Conservation (phyloP, 225 moss, liverwort and hornwort genomes). For the Antitrichia curtipendula region DNA sequence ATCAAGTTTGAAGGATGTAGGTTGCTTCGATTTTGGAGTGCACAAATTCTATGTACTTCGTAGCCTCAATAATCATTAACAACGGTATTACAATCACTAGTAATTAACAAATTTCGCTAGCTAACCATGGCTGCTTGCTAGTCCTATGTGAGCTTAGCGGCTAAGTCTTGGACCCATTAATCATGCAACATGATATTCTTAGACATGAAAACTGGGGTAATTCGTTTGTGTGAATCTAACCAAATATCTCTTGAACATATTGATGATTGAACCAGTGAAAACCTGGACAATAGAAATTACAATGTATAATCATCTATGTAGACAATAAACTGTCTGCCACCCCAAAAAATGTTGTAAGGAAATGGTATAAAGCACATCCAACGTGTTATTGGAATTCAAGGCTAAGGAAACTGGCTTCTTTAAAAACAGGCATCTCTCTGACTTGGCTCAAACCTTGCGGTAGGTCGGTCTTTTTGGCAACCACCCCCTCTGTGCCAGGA, state of each 20-base stretch:
- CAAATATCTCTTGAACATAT: background rate
- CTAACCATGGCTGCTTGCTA: too few relatives aligned
- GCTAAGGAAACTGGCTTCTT: conserved; percentile 49
- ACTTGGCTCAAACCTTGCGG: conserved; percentile 31
- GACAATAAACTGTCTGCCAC: background rate
- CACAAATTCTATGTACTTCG: background rate
- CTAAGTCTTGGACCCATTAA: background rate
- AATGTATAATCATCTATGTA: background rate
- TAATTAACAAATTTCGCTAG: background rate
- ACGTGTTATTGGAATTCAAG: conserved; percentile 32
- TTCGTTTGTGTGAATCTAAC: background rate
- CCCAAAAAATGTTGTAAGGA: background rate
- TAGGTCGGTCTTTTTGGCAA: background rate
- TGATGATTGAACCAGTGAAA: background rate
- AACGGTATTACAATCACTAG: background rate
- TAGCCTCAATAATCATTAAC: too few relatives aligned
- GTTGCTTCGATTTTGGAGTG: background rate
- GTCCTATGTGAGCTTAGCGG: background rate
- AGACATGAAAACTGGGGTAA: background rate
- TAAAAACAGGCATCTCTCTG: conserved; percentile 77
- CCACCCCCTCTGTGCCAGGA: background rate
- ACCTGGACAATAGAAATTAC: background rate
- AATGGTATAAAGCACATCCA: background rate
- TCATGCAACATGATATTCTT: background rate
- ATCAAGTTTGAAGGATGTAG: background rate